Evolutionary conservation across 495 filamentous ascomycete species (phyloP).

Genomic region (Haplographium delicatum): DNA sequence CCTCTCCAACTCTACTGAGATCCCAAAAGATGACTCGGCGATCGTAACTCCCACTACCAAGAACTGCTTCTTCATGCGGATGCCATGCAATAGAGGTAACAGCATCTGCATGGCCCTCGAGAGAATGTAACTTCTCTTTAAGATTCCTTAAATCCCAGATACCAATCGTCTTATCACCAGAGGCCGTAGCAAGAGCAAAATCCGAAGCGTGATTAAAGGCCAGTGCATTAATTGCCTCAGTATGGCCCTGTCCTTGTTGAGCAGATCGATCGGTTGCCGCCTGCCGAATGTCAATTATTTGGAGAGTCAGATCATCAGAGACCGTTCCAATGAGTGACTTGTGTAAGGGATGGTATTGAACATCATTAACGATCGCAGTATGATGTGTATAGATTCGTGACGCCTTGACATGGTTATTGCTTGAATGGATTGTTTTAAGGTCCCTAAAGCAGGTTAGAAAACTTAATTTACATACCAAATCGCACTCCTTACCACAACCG

Average conservation of each 20-base stretch:
- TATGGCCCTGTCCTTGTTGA: slow-evolving; percentile 62
- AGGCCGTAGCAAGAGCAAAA: slow-evolving; percentile 82
- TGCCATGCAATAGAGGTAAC: slow-evolving; percentile 94
- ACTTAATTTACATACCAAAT: too few relatives aligned
- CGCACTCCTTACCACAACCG: slow-evolving; percentile 70
- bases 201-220: slow-evolving; percentile 90
- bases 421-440: slow-evolving; percentile 62
- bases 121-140: slow-evolving; percentile 75
- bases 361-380: slow-evolving; percentile 88
- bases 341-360: slow-evolving; percentile 85
- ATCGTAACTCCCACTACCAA: slow-evolving; percentile 89
- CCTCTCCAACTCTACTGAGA: slow-evolving; percentile 80
- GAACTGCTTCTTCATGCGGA: slow-evolving; percentile 76
- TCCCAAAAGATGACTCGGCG: slow-evolving; percentile 96
- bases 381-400: slow-evolving; percentile 79
- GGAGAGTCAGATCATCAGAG: slow-evolving; percentile 89
- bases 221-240: slow-evolving; percentile 88
- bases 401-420: slow-evolving; percentile 64
- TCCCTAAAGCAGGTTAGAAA: slow-evolving; percentile 65
- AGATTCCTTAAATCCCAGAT: slow-evolving; percentile 93
- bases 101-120: slow-evolving; percentile 78
- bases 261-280: slow-evolving; percentile 57
- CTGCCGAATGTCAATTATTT: slow-evolving; percentile 80
- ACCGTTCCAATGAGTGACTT: slow-evolving; percentile 81
- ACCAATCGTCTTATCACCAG: slow-evolving; percentile 89